Conservation (phyloP, 2,329 filamentous ascomycete species). For the Tolypocladium nubicola region DNA sequence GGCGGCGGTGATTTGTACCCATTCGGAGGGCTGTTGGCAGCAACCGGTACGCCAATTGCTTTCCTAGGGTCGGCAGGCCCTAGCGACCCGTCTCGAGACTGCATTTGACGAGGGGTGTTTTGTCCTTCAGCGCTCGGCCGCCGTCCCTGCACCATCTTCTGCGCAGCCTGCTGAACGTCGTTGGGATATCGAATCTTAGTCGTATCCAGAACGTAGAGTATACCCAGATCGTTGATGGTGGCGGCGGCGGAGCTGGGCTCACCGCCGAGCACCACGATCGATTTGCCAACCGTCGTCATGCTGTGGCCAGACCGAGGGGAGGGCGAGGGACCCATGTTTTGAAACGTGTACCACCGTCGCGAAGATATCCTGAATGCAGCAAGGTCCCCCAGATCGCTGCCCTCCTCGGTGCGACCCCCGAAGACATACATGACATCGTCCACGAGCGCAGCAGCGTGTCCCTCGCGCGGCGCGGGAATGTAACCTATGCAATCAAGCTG, state of each 20-base stretch:
- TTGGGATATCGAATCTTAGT: conserved; percentile 94
- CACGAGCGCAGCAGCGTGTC: conserved; percentile 85
- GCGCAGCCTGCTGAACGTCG: conserved; percentile 40
- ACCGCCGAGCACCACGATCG: conserved; percentile 83
- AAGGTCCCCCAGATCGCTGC: conserved; percentile 82
- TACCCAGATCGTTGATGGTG: conserved; percentile 72
- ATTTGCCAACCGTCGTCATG: conserved; percentile 92
- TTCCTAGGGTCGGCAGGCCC: conserved; percentile 40
- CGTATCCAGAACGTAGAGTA: conserved; percentile 89
- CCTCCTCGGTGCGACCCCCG: conserved; percentile 89
- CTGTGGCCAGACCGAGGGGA: conserved; percentile 91
- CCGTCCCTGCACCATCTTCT: conserved; percentile 27
- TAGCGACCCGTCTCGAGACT: conserved; percentile 41
- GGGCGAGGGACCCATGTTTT: conserved; percentile 96
- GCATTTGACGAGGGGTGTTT: conserved; percentile 22
- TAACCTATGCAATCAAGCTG: conserved; percentile 95
- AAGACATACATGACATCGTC: conserved; percentile 99
- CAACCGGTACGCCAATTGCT: conserved; percentile 25
- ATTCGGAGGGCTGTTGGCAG: conserved; percentile 27
- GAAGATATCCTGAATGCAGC: conserved; percentile 69
- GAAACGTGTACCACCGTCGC: conserved; percentile 95
- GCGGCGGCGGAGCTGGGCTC: conserved; percentile 83
- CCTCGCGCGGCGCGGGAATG: conserved; percentile 86
- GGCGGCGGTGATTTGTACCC: conserved; percentile 29
- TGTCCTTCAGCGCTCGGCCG: conserved; percentile 29